Percentiles rank a stretch among this genome's conserved stretches.
These are phyloP conservation scores for Saitozyma podzolica DNA, from an alignment of 768 basidiomycete species.

Conservation along the genomic window DNA sequence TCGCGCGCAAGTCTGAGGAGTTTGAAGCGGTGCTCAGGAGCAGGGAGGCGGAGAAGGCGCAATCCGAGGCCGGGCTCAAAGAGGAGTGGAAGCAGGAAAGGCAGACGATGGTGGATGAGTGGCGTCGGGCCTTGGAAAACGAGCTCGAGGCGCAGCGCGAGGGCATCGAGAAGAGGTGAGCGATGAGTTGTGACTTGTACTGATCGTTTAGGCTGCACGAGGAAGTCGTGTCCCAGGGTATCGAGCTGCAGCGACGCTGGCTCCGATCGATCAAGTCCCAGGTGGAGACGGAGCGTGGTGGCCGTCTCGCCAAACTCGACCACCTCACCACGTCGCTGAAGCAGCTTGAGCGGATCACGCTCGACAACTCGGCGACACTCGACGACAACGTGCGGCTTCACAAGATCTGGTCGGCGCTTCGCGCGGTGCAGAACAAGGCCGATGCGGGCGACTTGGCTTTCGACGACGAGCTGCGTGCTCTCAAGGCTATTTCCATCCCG, in stretches of 20 bases:
- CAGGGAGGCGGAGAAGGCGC: conserved; percentile 80
- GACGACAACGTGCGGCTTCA: conserved; percentile 92
- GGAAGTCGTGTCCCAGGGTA: conserved; percentile 92
- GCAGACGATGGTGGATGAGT: conserved; percentile 67
- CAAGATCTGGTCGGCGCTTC: conserved; percentile 87
- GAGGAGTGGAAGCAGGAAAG: conserved; percentile 78
- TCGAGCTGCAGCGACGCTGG: conserved; percentile 96
- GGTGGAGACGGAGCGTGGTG: conserved; percentile 94
- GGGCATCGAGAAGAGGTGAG: conserved; percentile 88
- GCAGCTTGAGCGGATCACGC: conserved; percentile 82
- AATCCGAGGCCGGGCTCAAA: conserved; percentile 81
- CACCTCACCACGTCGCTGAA: conserved; percentile 87
- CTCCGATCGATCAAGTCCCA: conserved; percentile 92
- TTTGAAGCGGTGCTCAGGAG: conserved; percentile 63
- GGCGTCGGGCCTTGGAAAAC: conserved; percentile 78
- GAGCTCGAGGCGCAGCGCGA: conserved; percentile 87
- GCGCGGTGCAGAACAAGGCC: conserved; percentile 69
- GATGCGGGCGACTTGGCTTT: conserved; percentile 73
- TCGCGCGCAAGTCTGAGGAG: conserved; percentile 82
- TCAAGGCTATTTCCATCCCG: conserved; percentile 60
- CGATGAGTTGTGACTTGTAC: conserved; percentile 24
- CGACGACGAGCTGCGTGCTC: conserved; percentile 80
- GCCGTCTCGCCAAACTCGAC: conserved; percentile 89
- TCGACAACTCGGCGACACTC: conserved; percentile 85
- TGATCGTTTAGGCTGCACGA: conserved; percentile 69